phyloP scores from a whole-genome alignment of 1,139 yeast genomes.

The Yamadazyma sp. region DNA sequence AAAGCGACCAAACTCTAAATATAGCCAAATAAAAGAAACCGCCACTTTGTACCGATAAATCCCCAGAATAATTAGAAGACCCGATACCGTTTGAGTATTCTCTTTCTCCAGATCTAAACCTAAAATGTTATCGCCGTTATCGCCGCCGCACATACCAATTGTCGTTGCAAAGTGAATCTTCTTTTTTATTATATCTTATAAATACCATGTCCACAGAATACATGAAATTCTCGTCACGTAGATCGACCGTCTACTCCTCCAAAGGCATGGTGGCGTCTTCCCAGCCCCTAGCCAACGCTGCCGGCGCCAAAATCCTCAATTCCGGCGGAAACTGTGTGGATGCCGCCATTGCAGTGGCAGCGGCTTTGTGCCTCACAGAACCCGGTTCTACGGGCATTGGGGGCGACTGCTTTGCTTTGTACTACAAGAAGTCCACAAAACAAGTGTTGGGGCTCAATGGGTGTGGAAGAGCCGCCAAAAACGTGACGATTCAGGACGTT shows the following conservation, averaged over 20 bases:
- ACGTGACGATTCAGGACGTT: slow-evolving; percentile 50
- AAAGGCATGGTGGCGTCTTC: slow-evolving; percentile 75
- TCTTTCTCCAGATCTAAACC: no score
- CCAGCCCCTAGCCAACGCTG: slow-evolving; percentile 77
- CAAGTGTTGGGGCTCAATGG: slow-evolving; percentile 72
- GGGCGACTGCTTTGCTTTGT: slow-evolving; percentile 76
- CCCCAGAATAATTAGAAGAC: no score
- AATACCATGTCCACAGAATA: slow-evolving; percentile 9
- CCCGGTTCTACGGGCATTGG: slow-evolving; percentile 83
- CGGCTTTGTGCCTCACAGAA: slow-evolving; percentile 70
- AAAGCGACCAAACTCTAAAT: no score
- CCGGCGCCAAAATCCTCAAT: slow-evolving; percentile 64
- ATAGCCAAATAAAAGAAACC: no score
- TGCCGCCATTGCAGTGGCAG: slow-evolving; percentile 80
- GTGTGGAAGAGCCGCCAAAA: slow-evolving; percentile 67
- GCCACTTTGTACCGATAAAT: no score
- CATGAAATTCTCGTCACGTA: slow-evolving; percentile 51
- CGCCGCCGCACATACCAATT: no score
- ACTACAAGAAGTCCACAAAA: slow-evolving; percentile 49
- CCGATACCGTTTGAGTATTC: no score
- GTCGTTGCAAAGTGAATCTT: no score
- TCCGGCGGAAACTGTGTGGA: slow-evolving; percentile 80
- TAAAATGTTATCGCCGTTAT: no score
- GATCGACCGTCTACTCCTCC: slow-evolving; percentile 76
- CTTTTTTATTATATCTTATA: no score